phyloP scores from a whole-genome alignment of 805 yeast species.

The Ogataea salicorniae region DNA sequence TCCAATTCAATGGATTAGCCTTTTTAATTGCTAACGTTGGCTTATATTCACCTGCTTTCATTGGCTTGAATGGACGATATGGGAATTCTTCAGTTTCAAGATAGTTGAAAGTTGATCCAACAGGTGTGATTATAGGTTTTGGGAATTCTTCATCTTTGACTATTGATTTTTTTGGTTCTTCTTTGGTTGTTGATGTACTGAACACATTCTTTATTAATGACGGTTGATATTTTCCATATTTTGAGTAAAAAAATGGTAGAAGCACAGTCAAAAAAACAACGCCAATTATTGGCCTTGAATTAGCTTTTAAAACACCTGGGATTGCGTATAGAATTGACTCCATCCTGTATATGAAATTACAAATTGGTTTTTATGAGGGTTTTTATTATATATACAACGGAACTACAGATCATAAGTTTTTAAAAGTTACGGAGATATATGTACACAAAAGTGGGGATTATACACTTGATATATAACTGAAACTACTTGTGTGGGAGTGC shows the following conservation, averaged over 20 bases:
- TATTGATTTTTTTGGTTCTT: too few species aligned
- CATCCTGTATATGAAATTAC: too few species aligned
- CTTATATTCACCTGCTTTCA: constrained; percentile 45
- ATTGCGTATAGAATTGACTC: neutral
- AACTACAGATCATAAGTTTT: too few species aligned
- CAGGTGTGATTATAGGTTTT: constrained; percentile 26
- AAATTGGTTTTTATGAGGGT: too few species aligned
- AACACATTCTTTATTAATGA: neutral
- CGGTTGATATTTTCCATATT: constrained; percentile 3
- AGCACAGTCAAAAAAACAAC: constrained; percentile 7
- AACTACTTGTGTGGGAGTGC: too few species aligned
- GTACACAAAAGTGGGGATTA: too few species aligned
- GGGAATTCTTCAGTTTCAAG: constrained; percentile 32
- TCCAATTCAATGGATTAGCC: constrained; percentile 47
- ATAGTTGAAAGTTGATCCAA: constrained; percentile 40
- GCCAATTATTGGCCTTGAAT: constrained; percentile 4
- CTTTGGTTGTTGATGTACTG: neutral
- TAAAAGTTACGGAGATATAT: too few species aligned
- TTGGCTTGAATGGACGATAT: constrained; percentile 36
- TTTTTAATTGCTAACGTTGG: constrained; percentile 59
- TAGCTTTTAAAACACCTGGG: neutral
- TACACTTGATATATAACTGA: too few species aligned
- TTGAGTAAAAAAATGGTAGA: constrained; percentile 4
- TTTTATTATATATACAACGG: too few species aligned
- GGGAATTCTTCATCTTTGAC: constrained; percentile 3